Evolutionary conservation across 352 stramenopile genomes (phyloP).

Genomic region (Elongisporangium prolatum): DNA sequence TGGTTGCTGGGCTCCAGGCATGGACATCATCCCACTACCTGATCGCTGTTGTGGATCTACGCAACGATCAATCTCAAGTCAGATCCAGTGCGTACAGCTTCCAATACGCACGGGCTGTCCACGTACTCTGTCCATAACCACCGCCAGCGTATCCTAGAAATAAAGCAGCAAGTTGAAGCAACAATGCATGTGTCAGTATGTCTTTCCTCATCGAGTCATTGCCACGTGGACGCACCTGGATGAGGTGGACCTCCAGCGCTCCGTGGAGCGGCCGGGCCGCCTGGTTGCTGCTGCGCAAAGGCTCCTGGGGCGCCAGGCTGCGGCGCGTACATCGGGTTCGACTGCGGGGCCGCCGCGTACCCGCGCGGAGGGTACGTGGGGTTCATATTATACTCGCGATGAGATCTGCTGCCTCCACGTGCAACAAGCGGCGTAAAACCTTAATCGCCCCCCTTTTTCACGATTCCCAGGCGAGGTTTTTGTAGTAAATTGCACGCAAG

Average conservation of each 20-base stretch:
- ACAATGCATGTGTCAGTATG: background rate
- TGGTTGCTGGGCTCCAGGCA: background rate
- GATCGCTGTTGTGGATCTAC: background rate
- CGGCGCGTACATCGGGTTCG: slow-evolving; percentile 3
- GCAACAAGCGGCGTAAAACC: background rate
- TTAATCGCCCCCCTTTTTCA: background rate
- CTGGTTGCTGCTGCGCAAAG: slow-evolving; percentile 3
- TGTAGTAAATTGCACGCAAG: background rate
- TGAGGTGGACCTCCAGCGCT: slow-evolving; percentile 7
- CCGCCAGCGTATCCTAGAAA: background rate
- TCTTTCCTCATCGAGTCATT: background rate
- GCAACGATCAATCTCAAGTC: background rate
- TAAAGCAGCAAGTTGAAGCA: background rate
- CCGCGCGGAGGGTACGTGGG: slow-evolving; percentile 39
- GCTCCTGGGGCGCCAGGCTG: slow-evolving; percentile 6
- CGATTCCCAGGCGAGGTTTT: background rate
- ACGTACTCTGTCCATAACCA: background rate
- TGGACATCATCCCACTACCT: background rate
- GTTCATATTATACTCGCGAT: slow-evolving; percentile 2
- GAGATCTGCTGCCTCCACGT: background rate
- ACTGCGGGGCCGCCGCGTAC: slow-evolving; percentile 17
- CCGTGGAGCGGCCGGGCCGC: background rate
- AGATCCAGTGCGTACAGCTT: background rate
- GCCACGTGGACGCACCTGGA: slow-evolving; percentile 13
- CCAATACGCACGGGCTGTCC: background rate